Evolutionary conservation across 2,329 filamentous ascomycete species (phyloP).

Genomic region (Dendryphion nanum): DNA sequence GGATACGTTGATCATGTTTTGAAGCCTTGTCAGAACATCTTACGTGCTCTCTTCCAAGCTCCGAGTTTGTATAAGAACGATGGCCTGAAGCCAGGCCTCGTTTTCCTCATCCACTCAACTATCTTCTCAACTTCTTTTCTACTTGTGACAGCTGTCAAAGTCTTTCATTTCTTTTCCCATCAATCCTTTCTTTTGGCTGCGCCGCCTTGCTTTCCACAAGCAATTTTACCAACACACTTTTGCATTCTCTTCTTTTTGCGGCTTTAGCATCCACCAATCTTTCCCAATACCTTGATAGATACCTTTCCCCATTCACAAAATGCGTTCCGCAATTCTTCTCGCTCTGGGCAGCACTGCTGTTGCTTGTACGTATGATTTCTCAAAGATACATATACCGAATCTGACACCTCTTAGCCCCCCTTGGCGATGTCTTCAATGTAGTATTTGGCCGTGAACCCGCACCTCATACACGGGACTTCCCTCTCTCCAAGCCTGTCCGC

Average conservation of each 20-base stretch:
- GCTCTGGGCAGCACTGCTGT: constrained; percentile 2
- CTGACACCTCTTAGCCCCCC: too few relatives aligned
- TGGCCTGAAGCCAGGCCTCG: too few relatives aligned
- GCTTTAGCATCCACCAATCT: too few relatives aligned
- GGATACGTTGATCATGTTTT: constrained; percentile 1
- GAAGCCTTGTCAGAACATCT: background rate
- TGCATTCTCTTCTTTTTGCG: constrained; percentile 1
- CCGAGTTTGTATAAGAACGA: constrained; percentile 1
- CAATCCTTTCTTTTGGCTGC: constrained; percentile 2
- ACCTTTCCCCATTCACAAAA: constrained; percentile 1
- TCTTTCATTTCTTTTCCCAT: background rate
- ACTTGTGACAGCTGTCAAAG: background rate
- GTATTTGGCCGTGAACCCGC: too few relatives aligned
- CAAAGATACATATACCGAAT: too few relatives aligned
- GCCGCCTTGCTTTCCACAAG: constrained; percentile 1
- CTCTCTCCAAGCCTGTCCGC: too few relatives aligned
- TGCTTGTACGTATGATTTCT: too few relatives aligned
- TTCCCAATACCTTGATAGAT: too few relatives aligned
- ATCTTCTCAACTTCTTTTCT: background rate
- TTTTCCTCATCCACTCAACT: constrained; percentile 1
- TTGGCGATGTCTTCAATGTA: too few relatives aligned
- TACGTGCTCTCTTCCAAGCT: background rate
- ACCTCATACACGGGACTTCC: too few relatives aligned
- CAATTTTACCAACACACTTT: too few relatives aligned
- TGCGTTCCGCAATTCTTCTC: constrained; percentile 6